Conservation (phyloP, 164 flowering plant species). For the Vitis riparia region DNA sequence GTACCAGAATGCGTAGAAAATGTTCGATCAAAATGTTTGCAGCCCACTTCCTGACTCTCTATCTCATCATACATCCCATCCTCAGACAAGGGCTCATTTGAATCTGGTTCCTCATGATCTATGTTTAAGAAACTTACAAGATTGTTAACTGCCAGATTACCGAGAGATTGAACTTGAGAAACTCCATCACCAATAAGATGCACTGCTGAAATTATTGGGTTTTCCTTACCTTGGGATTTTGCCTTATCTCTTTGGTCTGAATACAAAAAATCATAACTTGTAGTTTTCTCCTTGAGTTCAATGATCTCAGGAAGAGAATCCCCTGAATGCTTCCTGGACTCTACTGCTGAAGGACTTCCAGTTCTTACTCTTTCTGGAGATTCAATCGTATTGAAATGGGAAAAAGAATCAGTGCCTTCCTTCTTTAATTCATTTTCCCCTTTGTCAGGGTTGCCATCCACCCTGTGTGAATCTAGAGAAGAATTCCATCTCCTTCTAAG, state of each 20-base stretch:
- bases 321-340: conserved; percentile 16
- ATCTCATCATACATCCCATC: conserved; percentile 46
- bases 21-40: conserved; percentile 37
- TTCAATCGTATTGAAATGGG: conserved; percentile 29
- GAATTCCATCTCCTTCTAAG: conserved; percentile 38
- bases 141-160: conserved; percentile 75
- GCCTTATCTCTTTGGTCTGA: conserved; percentile 25
- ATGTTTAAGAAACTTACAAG: conserved; percentile 73
- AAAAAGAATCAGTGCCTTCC: conserved; percentile 27
- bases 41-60: conserved; percentile 37
- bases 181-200: conserved; percentile 83
- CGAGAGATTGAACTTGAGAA: conserved; percentile 76
- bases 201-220: conserved; percentile 65
- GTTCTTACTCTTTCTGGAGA: conserved; percentile 38
- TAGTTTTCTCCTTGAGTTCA: conserved; percentile 43
- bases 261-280: conserved; percentile 14
- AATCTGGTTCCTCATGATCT: conserved; percentile 44
- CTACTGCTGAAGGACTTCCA: conserved; percentile 29
- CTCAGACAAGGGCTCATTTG: conserved; percentile 41
- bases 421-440: conserved; percentile 23
- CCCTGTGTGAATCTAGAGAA: conserved; percentile 16
- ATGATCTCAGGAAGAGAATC: conserved; percentile 46
- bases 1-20: conserved; percentile 46
- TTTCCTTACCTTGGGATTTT: conserved; percentile 39
- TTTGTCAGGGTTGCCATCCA: conserved; percentile 17